A percentile compares a stretch with the other conserved stretches of the same genome.
Conservation (phyloP, 1,284 basidiomycete species). For the Tilletia indica region DNA sequence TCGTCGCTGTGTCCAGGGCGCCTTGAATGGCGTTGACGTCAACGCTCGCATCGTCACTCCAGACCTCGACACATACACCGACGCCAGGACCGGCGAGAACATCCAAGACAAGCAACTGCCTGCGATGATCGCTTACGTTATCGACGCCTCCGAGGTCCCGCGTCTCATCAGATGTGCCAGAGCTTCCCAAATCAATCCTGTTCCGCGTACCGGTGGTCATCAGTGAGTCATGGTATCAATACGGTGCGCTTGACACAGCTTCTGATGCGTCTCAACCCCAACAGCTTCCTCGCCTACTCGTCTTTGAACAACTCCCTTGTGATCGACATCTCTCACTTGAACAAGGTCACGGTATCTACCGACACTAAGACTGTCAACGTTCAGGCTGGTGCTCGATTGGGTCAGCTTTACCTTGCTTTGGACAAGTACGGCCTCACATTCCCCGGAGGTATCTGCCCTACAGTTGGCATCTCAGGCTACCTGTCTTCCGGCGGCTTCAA, state of each 20-base stretch:
- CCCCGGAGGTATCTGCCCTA: background rate
- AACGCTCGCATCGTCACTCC: conserved; percentile 3
- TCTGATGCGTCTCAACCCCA: too few species aligned
- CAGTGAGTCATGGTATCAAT: background rate
- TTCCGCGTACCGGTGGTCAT: background rate
- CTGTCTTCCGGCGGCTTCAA: conserved; percentile 1
- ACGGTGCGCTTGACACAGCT: too few species aligned
- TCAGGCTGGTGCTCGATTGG: background rate
- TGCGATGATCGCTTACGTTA: background rate
- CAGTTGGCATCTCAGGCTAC: background rate
- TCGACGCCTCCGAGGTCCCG: background rate
- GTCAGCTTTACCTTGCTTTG: conserved; percentile 1
- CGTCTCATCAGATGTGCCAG: background rate
- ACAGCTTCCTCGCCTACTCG: background rate
- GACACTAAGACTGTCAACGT: background rate
- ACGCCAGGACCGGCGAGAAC: conserved; percentile 1
- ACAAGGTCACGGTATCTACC: background rate
- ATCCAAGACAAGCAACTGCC: conserved; percentile 2
- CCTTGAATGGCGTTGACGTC: background rate
- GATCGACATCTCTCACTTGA: background rate
- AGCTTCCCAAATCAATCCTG: background rate
- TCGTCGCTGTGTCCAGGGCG: background rate
- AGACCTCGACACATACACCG: background rate
- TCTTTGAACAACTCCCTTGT: conserved; percentile 5
- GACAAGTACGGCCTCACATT: background rate